Percentiles rank a stretch among this genome's conserved stretches.
These are phyloP conservation scores for Geoglossum glabrum DNA, from an alignment of 495 filamentous ascomycete genomes.

Conservation along the genomic window DNA sequence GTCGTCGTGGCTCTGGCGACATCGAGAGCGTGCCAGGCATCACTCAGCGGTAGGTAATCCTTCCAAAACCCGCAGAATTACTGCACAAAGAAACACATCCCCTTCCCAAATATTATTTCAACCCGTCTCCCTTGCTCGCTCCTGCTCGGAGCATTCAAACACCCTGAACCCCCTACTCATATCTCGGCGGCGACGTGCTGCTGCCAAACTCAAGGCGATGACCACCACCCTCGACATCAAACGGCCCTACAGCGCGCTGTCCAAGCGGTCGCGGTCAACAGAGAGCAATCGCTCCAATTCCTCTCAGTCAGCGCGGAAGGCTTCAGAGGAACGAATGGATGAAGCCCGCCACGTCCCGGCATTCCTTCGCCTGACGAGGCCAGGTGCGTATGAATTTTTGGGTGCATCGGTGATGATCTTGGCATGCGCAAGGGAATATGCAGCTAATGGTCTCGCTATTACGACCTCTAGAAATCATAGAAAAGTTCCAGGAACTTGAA, in stretches of 20 bases:
- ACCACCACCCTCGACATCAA: not conserved
- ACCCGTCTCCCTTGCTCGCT: not conserved
- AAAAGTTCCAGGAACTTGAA: constrained; percentile 38
- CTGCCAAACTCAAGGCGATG: not conserved
- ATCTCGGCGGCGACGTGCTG: constrained; percentile 1
- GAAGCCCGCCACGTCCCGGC: not conserved
- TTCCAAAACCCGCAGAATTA: not conserved
- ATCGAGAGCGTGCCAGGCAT: not conserved
- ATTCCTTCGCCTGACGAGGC: constrained; percentile 3
- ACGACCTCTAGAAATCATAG: constrained; percentile 4
- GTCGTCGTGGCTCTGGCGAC: not conserved
- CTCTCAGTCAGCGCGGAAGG: not conserved
- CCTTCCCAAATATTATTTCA: not conserved
- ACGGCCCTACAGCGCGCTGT: not conserved
- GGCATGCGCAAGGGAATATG: not conserved
- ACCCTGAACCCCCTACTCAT: not conserved
- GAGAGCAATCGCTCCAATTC: not conserved
- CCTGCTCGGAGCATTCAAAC: not conserved
- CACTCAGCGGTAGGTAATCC: not conserved
- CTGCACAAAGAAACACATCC: not conserved
- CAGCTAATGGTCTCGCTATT: constrained; percentile 3
- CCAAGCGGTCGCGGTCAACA: not conserved
- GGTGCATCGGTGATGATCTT: not conserved
- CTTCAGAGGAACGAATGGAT: not conserved
- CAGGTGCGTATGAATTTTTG: constrained; percentile 1